Conservation (phyloP, 1,284 basidiomycete species). For the Trametes pubescens region DNA sequence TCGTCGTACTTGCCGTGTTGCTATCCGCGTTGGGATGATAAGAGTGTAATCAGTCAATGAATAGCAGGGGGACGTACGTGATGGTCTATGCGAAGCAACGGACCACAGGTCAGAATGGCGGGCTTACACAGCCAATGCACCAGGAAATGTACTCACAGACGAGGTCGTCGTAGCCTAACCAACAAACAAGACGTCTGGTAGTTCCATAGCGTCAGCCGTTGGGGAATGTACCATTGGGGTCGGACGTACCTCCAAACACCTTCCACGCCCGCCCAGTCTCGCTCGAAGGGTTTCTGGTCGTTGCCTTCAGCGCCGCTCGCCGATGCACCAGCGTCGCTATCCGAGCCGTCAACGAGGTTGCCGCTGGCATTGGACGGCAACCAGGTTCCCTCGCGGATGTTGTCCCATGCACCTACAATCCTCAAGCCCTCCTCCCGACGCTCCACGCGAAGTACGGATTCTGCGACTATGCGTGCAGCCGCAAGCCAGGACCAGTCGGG, state of each 20-base stretch:
- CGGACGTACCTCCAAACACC: background rate
- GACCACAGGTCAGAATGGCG: background rate
- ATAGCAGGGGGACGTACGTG: slow-evolving; percentile 42
- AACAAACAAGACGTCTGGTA: slow-evolving; percentile 56
- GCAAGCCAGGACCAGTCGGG: slow-evolving; percentile 36
- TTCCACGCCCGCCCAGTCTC: background rate
- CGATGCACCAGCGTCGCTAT: no score
- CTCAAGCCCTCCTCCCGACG: slow-evolving; percentile 32
- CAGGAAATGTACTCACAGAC: slow-evolving; percentile 48
- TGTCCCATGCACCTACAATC: background rate
- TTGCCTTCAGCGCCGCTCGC: background rate
- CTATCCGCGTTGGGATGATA: slow-evolving; percentile 22
- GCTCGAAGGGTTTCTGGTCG: background rate
- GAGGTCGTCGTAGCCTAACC: slow-evolving; percentile 65
- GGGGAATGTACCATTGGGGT: background rate
- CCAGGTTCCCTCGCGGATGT: slow-evolving; percentile 1
- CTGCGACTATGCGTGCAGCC: slow-evolving; percentile 39
- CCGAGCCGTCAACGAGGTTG: no score
- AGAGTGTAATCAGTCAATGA: background rate
- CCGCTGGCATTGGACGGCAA: background rate
- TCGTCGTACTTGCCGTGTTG: slow-evolving; percentile 40
- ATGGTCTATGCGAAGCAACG: slow-evolving; percentile 40
- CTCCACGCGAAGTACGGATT: slow-evolving; percentile 37
- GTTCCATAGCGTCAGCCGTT: slow-evolving; percentile 41
- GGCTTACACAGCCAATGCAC: background rate